Evolutionary conservation across 2,329 filamentous ascomycete species (phyloP), one percentile per base, ranked within the genome.

Genomic region (Cladosporium colombiae): DNA sequence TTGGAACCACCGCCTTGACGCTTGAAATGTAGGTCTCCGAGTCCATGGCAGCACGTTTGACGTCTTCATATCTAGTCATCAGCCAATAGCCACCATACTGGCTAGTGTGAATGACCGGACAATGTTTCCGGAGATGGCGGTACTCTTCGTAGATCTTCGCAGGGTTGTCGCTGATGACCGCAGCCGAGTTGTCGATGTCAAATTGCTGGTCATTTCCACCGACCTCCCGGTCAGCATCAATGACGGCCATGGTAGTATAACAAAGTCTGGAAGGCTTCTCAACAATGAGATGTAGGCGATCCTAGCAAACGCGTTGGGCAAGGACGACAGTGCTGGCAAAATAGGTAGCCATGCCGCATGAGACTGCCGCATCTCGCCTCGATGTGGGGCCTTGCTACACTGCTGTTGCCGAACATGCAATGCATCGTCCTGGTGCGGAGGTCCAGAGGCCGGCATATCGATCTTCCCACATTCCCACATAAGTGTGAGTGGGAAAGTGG

Each of bases 61-160:
- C 55, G 11, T 57, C 55, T 21, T 57, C 55, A n/a, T 57, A 57
- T 37, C 31, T 23, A 18, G 55, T 57, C 31, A 57, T 57, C 31
- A 57, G 7, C 55, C 55, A 57, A 18, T 57, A 57, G n/a, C 55
- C 55, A 5, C 55, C 55, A 57, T 57, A 57, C 33, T 40, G 55
- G 31, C 31, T 57, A 5, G 55, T 40, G 31, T 57, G 33, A 27
- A 57, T 57, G 31, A 57, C n/a, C 7, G 55, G 55, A 25, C 55
- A 57, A 37, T 57, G 31, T 11, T 57, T 35, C 14, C 55, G 55
- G 3, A 57, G 31, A 21, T 57, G 33, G 31, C 55, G 55, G 18
- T 57, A 57, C 7, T 57, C 55, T 40, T 57, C 55, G 21, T 57
- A 57, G 23, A 57, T 57, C 55, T 35, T 18, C 8, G n/a, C 55